These are phyloP conservation scores for Neoboletus brunneissimus DNA, from an alignment of 768 basidiomycete species.

Conservation along the genomic window DNA sequence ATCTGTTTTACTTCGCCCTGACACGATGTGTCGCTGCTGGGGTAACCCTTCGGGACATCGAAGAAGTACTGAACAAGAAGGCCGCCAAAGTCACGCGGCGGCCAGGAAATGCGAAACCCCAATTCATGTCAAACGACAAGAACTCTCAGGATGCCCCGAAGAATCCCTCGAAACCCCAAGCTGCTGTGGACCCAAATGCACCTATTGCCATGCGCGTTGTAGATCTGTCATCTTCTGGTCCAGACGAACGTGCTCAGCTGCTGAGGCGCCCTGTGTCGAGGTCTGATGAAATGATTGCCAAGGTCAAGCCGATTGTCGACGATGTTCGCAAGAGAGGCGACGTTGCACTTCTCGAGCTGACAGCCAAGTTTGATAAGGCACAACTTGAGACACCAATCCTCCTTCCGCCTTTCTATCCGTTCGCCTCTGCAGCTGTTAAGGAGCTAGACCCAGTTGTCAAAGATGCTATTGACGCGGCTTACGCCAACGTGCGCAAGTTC, in stretches of 20 bases:
- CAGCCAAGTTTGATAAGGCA: slow-evolving; percentile 91
- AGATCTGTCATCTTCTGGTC: slow-evolving; percentile 48
- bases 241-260: slow-evolving; percentile 59
- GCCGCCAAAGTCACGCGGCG: slow-evolving; percentile 84
- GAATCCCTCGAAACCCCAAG: slow-evolving; percentile 23
- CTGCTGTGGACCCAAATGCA: slow-evolving; percentile 31
- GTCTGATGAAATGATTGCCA: slow-evolving; percentile 58
- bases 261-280: slow-evolving; percentile 89
- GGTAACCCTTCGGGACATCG: slow-evolving; percentile 79
- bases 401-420: slow-evolving; percentile 67
- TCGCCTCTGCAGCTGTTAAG: slow-evolving; percentile 51
- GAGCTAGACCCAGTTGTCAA: slow-evolving; percentile 60
- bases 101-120: slow-evolving; percentile 89
- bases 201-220: slow-evolving; percentile 78
- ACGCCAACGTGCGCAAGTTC: slow-evolving; percentile 88
- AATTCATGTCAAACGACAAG: slow-evolving; percentile 46
- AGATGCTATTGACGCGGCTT: slow-evolving; percentile 85
- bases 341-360: slow-evolving; percentile 79
- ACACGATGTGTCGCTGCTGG: slow-evolving; percentile 82
- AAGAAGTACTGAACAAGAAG: slow-evolving; percentile 78
- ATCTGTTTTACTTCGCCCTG: slow-evolving; percentile 89
- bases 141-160: slow-evolving; percentile 28
- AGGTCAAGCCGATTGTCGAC: slow-evolving; percentile 93
- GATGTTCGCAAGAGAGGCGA: slow-evolving; percentile 84
- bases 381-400: slow-evolving; percentile 66